Percentiles rank a stretch among this genome's conserved stretches.
These are phyloP conservation scores for Xylariales sp. DNA, from an alignment of 2,329 filamentous ascomycete species.

Conservation along the genomic window DNA sequence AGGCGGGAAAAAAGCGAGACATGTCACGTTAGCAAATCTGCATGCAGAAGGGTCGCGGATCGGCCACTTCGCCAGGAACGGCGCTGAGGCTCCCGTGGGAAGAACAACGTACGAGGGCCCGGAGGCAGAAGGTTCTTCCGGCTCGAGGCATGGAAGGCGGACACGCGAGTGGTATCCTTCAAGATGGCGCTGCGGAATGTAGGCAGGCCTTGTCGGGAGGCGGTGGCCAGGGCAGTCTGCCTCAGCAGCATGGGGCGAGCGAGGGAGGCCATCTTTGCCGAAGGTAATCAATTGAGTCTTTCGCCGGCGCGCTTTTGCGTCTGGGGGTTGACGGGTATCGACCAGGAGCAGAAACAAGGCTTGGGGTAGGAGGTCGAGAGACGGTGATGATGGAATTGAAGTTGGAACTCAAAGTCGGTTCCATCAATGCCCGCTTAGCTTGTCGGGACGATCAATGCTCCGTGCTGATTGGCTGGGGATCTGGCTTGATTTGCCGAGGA, in stretches of 20 bases:
- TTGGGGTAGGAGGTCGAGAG: too few relatives aligned
- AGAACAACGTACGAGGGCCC: conserved; percentile 72
- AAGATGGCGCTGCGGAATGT: conserved; percentile 22
- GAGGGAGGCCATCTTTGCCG: conserved; percentile 48
- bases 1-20: too few relatives aligned
- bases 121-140: conserved; percentile 75
- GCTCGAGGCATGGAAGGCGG: conserved; percentile 83
- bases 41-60: too few relatives aligned
- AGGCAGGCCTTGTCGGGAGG: conserved; percentile 32
- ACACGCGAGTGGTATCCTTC: conserved; percentile 48
- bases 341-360: too few relatives aligned
- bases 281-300: background rate
- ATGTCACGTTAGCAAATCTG: background rate
- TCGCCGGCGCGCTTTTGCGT: background rate
- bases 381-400: too few relatives aligned
- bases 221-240: conserved; percentile 42
- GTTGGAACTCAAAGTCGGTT: too few relatives aligned
- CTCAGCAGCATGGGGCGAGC: conserved; percentile 51
- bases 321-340: background rate
- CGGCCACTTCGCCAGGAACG: too few relatives aligned
- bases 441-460: too few relatives aligned
- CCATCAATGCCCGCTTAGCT: too few relatives aligned
- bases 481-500: conserved; percentile 4
- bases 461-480: too few relatives aligned
- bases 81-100: too few relatives aligned